Conservation (phyloP, 2,329 filamentous ascomycete genomes). For the Botrytis aclada region DNA sequence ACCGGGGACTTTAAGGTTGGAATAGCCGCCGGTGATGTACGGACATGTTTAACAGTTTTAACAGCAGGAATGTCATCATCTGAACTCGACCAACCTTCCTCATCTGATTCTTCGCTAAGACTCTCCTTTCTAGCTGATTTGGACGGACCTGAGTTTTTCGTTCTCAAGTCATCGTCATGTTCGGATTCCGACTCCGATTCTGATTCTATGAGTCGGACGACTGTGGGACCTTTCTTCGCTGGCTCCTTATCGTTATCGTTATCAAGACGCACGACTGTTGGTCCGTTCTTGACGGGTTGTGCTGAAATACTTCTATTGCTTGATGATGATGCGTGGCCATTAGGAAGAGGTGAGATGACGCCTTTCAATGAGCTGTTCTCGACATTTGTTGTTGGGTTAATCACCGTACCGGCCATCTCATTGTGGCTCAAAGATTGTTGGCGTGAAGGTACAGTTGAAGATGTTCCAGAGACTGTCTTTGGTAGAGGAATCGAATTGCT, state of each 20-base stretch:
- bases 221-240: constrained; percentile 29
- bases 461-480: background rate
- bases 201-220: constrained; percentile 32
- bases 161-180: background rate
- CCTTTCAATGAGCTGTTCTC: background rate
- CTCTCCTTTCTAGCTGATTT: background rate
- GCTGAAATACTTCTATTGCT: constrained; percentile 1
- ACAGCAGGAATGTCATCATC: constrained; percentile 16
- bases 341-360: background rate
- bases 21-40: background rate
- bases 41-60: background rate
- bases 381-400: background rate
- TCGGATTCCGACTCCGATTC: constrained; percentile 15
- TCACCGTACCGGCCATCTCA: background rate
- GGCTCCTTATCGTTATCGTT: background rate
- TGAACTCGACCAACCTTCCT: constrained; percentile 12
- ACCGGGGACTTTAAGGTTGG: background rate
- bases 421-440: background rate
- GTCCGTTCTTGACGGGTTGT: constrained; percentile 22
- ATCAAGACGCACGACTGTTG: constrained; percentile 31
- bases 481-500: background rate
- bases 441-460: background rate
- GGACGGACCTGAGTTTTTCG: background rate
- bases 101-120: constrained; percentile 8
- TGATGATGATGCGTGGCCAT: background rate